Conservation (phyloP, 441 rosid species). For the Adansonia gregorii region DNA sequence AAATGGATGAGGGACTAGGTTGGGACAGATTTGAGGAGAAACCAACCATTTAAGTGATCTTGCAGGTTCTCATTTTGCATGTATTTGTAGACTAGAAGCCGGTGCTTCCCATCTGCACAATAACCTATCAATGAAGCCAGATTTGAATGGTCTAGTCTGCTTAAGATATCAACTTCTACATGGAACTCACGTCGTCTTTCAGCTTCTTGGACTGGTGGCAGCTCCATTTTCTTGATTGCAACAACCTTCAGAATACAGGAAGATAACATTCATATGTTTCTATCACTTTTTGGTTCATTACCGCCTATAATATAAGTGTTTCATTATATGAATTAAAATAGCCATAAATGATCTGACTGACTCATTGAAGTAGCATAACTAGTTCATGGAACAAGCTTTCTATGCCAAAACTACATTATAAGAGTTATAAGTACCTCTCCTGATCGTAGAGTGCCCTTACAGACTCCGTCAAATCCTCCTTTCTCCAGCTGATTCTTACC, state of each 20-base stretch:
- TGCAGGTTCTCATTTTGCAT: slow-evolving; percentile 94
- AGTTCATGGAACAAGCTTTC: slow-evolving; percentile 8
- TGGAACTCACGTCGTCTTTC: slow-evolving; percentile 93
- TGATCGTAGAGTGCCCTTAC: slow-evolving; percentile 74
- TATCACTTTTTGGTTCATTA: background rate
- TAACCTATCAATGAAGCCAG: slow-evolving; percentile 88
- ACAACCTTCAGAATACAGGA: slow-evolving; percentile 59
- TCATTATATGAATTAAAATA: background rate
- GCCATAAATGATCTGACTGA: background rate
- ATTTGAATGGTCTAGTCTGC: slow-evolving; percentile 93
- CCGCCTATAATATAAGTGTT: background rate
- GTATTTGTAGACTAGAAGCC: slow-evolving; percentile 91
- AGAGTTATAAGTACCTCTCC: slow-evolving; percentile 64
- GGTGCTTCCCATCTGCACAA: slow-evolving; percentile 86
- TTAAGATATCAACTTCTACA: slow-evolving; percentile 89
- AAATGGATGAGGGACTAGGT: slow-evolving; percentile 2
- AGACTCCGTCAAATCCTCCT: slow-evolving; percentile 94
- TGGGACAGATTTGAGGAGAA: slow-evolving; percentile 23
- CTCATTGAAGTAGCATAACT: background rate
- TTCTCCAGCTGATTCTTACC: slow-evolving; percentile 74
- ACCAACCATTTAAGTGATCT: slow-evolving; percentile 86
- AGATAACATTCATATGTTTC: slow-evolving; percentile 18
- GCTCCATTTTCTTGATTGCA: slow-evolving; percentile 96
- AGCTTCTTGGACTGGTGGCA: slow-evolving; percentile 75
- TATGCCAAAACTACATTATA: background rate